Conservation (phyloP, 257 asterid species). For the Paraleonurus japonicus region DNA sequence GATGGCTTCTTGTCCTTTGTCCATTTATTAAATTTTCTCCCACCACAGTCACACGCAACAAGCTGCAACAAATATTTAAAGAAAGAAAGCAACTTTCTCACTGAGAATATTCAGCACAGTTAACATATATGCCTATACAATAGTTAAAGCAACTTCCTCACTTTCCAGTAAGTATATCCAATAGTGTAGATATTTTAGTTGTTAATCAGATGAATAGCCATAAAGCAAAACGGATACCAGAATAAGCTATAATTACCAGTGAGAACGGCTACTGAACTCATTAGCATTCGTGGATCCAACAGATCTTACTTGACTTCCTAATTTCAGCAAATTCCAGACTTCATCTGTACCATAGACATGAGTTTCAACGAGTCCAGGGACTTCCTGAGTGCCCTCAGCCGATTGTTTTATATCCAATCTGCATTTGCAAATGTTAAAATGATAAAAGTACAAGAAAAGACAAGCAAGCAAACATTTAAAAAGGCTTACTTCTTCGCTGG, state of each 20-base stretch:
- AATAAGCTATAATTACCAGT: conserved; percentile 57
- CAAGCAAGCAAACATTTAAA: conserved; percentile 14
- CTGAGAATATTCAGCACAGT: conserved; percentile 22
- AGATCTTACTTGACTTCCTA: conserved; percentile 90
- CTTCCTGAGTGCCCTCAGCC: conserved; percentile 99
- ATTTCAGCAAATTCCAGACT: conserved; percentile 81
- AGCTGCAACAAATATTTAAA: conserved; percentile 45
- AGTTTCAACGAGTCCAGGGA: conserved; percentile 95
- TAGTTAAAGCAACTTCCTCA: not conserved
- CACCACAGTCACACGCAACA: conserved; percentile 79
- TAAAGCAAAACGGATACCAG: not conserved
- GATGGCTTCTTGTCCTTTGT: conserved; percentile 84
- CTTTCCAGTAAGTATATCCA: not conserved
- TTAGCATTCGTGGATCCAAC: conserved; percentile 98
- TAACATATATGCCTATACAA: not conserved
- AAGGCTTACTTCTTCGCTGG: conserved; percentile 79
- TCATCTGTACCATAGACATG: conserved; percentile 69
- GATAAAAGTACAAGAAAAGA: conserved; percentile 7
- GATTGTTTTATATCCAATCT: conserved; percentile 98
- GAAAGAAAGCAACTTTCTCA: not conserved
- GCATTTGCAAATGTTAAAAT: conserved; percentile 30
- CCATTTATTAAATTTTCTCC: conserved; percentile 79
- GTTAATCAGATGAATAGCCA: not conserved
- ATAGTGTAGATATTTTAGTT: not conserved
- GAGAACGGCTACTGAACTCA: conserved; percentile 97